Base-by-base conservation (phyloP, 2,329 filamentous ascomycete genomes). In the Phoma sp. region DNA sequence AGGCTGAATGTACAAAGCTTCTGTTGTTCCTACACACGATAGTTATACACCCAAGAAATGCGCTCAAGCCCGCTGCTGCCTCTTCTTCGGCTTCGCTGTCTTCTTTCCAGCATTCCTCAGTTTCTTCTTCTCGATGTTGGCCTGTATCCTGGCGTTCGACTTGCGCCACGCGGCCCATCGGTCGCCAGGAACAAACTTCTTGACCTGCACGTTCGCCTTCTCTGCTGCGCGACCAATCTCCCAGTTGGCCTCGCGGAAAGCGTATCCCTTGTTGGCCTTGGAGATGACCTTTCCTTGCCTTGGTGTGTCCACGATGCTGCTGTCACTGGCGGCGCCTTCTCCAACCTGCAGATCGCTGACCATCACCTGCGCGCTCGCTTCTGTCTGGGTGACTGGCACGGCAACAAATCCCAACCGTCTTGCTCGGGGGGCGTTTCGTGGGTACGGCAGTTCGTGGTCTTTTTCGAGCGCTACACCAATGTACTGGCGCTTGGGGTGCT, bases 391-490 rank as follows among this genome's bases (percentile, higher is more conserved):
- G 13, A 54, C 47, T 2, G 55, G 55, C 19, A 82, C 80, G 27
- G 82, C 84, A 5, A 88, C 80, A 84, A 96, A 89, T 66, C 89
- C 90, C 57, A 99, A 82, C 47, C 86, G 84, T 63, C 95, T 85
- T 68, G 88, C 85, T 51, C 91, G 86, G 59, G 89, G 85, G 4
- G 89, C 88, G 72, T 94, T 89, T 24, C 77, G 78, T 0, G 91
- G 88, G 70, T 90, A 87, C 0, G 95, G 95, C 1, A 99, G 85
- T 29, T 82, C 86, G 68, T 96, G 91, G 15, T 87, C 81, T 72
- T 92, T 91, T 74, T 93, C 84, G 76, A 96, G 93, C 31, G 90
- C 90, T 19, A 99, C 89, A 58, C 95, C 95, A 70, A 99, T 99
- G 81, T 93, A 99, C 76, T 96, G 91, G 57, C 93, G 86, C 64